Conservation (phyloP, 1,284 basidiomycete genomes). For the Sporisorium sorghi region DNA sequence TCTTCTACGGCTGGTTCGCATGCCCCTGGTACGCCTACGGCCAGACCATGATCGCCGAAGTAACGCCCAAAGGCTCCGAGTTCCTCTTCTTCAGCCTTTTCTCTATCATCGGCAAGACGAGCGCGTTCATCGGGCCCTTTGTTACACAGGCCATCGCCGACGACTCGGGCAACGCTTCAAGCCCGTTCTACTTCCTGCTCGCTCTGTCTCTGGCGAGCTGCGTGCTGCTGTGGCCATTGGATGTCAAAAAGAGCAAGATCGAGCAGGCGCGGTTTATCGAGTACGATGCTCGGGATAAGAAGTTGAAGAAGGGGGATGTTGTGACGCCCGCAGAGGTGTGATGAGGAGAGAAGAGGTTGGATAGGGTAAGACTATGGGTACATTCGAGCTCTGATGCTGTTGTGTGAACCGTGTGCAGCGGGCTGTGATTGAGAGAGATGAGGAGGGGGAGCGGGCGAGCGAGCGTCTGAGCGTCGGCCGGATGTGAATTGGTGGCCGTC, state of each 20-base stretch:
- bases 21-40: slow-evolving; percentile 87
- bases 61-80: slow-evolving; percentile 75
- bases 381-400: too few relatives aligned
- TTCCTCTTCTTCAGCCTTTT: slow-evolving; percentile 83
- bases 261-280: slow-evolving; percentile 72
- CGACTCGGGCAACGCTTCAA: slow-evolving; percentile 78
- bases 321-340: too few relatives aligned
- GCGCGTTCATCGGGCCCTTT: slow-evolving; percentile 79
- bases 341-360: too few relatives aligned
- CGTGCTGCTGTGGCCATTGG: slow-evolving; percentile 80
- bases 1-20: slow-evolving; percentile 73
- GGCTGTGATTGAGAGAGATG: neutral
- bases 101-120: slow-evolving; percentile 74
- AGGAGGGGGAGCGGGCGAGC: neutral
- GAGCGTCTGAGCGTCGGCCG: neutral
- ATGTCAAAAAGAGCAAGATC: slow-evolving; percentile 74
- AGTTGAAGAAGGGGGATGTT: slow-evolving; percentile 6
- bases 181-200: slow-evolving; percentile 85
- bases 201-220: slow-evolving; percentile 77
- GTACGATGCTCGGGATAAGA: slow-evolving; percentile 34
- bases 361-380: too few relatives aligned
- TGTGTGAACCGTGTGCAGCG: too few relatives aligned
- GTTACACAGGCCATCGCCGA: slow-evolving; percentile 73
- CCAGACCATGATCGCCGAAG: slow-evolving; percentile 86
- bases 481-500: slow-evolving; percentile 1